A percentile compares a stretch with the other conserved stretches of the same genome.
Evolutionary conservation across 371 early-diverging fungal genomes (phyloP).

Genomic region (Parasitella parasitica): DNA sequence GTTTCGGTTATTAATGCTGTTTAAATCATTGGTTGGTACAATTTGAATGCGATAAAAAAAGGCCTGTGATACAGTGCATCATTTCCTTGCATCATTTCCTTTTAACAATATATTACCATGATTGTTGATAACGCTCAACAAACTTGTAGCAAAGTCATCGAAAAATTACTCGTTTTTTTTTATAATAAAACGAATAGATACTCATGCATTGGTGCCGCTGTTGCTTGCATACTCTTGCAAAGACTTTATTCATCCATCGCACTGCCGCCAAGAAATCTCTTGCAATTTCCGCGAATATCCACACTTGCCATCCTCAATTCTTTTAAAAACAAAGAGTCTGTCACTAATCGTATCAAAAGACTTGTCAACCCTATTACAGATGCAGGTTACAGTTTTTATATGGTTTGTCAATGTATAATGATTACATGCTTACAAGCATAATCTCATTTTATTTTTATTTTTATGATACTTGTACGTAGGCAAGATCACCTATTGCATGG

Average conservation of each 20-base stretch:
- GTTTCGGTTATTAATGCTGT: too few species aligned
- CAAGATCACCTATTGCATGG: constrained; percentile 29
- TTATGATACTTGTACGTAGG: too few species aligned
- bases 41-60: too few species aligned
- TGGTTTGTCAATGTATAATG: constrained; percentile 27
- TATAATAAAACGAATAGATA: neutral
- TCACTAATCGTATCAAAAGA: neutral
- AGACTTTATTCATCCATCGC: neutral
- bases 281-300: neutral
- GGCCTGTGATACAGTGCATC: too few species aligned
- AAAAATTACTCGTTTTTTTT: neutral
- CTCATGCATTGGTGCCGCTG: neutral
- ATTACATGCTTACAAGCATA: neutral
- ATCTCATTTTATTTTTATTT: neutral
- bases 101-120: too few species aligned
- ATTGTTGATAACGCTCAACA: too few species aligned
- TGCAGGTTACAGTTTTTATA: neutral
- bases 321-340: neutral
- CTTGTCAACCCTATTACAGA: neutral
- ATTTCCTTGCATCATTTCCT: too few species aligned
- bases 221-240: neutral
- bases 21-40: too few species aligned
- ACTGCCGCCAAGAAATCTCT: neutral
- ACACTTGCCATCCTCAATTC: neutral
- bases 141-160: too few species aligned